Percentiles rank a stretch among this genome's conserved stretches.
Evolutionary conservation across 139 green algal species (phyloP).

Genomic region (Picochlorum sp.): DNA sequence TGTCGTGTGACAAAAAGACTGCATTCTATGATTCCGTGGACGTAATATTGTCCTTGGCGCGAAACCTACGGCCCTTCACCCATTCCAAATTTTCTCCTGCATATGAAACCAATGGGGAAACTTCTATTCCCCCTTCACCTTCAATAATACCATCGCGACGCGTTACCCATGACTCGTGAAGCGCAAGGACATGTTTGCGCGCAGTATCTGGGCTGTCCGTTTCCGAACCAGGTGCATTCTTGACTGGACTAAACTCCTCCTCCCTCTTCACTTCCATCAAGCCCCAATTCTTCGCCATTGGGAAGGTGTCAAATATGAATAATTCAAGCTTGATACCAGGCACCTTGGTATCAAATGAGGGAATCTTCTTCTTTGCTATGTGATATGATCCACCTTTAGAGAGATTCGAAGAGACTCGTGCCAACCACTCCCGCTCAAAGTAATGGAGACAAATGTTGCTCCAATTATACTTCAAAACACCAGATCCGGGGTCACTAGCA

Average conservation of each 20-base stretch:
- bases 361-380: conserved; percentile 82
- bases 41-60: neutral
- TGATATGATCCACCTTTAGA: conserved; percentile 57
- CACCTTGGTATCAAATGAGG: conserved; percentile 36
- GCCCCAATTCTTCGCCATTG: conserved; percentile 31
- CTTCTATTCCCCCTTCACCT: conserved; percentile 48
- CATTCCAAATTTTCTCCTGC: conserved; percentile 61
- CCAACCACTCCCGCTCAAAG: conserved; percentile 74
- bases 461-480: conserved; percentile 74
- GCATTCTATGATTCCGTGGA: neutral
- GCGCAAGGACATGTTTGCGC: conserved; percentile 50
- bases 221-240: conserved; percentile 64
- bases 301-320: conserved; percentile 96
- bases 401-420: conserved; percentile 26
- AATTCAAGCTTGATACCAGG: conserved; percentile 87
- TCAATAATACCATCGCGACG: conserved; percentile 30
- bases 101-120: conserved; percentile 63
- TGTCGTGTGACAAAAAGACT: neutral
- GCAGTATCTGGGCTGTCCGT: conserved; percentile 80
- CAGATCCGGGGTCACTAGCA: conserved; percentile 44
- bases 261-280: conserved; percentile 55
- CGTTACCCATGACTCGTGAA: conserved; percentile 56
- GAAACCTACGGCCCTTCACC: conserved; percentile 12
- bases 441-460: conserved; percentile 96
- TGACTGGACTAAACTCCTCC: conserved; percentile 83